These are phyloP conservation scores for Grosmannia serpens DNA, from an alignment of 2,329 filamentous ascomycete species.

Conservation along the genomic window DNA sequence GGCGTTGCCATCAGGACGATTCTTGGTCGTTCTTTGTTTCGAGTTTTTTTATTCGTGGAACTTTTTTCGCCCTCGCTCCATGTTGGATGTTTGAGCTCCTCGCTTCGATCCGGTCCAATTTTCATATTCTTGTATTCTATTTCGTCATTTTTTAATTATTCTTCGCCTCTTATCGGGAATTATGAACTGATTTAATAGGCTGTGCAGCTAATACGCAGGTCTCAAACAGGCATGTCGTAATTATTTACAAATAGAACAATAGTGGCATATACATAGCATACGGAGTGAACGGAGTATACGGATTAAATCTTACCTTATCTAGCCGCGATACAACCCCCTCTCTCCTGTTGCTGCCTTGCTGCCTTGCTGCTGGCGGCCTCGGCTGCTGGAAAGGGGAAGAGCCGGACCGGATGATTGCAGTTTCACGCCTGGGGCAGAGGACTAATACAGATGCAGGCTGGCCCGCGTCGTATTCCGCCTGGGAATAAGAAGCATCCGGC, in stretches of 20 bases:
- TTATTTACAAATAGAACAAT: background rate
- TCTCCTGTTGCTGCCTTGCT: background rate
- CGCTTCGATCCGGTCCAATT: background rate
- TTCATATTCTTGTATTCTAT: background rate
- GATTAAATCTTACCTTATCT: background rate
- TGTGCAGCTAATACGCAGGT: background rate
- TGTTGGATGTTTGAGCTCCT: background rate
- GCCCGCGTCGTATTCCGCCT: background rate
- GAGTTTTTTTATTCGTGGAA: background rate
- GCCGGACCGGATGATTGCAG: background rate
- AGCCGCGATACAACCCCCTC: background rate
- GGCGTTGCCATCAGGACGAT: constrained; percentile 1
- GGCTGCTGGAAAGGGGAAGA: background rate
- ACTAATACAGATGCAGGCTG: background rate
- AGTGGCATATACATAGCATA: background rate
- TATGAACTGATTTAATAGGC: background rate
- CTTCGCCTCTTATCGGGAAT: background rate
- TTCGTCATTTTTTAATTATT: background rate
- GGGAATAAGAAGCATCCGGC: background rate
- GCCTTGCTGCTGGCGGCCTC: background rate
- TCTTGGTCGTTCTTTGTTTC: background rate
- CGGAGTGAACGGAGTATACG: background rate
- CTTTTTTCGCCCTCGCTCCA: background rate
- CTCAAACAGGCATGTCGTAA: background rate
- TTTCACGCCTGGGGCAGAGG: background rate